Base-by-base conservation (phyloP, 352 stramenopile species). In the Phytophthora palmivora region DNA sequence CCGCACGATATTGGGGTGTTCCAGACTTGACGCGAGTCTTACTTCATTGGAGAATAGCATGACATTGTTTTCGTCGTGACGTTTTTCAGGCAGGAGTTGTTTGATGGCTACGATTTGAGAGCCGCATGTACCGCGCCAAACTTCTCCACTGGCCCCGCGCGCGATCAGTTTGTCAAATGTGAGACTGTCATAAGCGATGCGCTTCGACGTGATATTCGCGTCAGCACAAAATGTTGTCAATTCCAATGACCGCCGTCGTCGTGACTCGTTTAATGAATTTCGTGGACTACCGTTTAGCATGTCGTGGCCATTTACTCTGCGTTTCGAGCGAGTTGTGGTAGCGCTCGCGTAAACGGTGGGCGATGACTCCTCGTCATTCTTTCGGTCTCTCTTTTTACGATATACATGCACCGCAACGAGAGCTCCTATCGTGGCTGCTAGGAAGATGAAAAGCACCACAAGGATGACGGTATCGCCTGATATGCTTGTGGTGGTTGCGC, bases 1-100 rank as follows among this genome's bases (percentile, higher is more conserved):
- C 6, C 66, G 72, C 19, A 89, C 82, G n/a, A 91, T 89, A 54
- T 88, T 88, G 2, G 78, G 79, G 28, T 91, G 82, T 2, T 78
- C 76, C 0, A 91, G 60, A 22, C 63, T 56, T 0, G 82, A 73
- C 0, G 72, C 74, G 0, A 91, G 66, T 0, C 77, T 69, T 9
- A 89, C 78, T 33, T 91, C 82, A 14, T 79, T 70, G 16, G 78
- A 58, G 19, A 92, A 92, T 7, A 76, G 33, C 53, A 74, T 74
- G 32, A 89, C 61, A 10, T 75, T 69, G 3, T 32, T 53, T 15
- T 71, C 52, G 41, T 85, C 67, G 34, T 74, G 62, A 4, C 70
- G 68, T 24, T 87, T 87, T 42, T 87, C 74, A 0, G 59, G 63
- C 10, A 92, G 15, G n/a, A 90, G 39, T 7, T 65, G 72, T 67